Base-by-base conservation (phyloP, 139 green algal genomes). In the Picochlorum sp. region DNA sequence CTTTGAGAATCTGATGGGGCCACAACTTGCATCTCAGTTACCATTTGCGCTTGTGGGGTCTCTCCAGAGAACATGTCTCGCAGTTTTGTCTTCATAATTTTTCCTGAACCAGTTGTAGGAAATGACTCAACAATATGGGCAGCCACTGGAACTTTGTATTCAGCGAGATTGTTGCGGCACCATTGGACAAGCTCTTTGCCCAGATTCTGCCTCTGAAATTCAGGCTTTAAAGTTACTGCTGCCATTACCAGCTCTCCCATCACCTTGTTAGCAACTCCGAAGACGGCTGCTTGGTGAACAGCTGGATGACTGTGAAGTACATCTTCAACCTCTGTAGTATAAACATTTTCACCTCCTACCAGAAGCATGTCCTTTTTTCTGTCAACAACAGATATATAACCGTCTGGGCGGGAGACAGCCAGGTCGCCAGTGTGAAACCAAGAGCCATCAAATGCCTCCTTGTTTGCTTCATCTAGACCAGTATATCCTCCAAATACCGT, bases 361-460 rank as follows among this genome's bases (percentile, higher is more conserved):
- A 89, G 62, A 18, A 89, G 78, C 87, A 95, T 95, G 72, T 95
- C 87, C 65, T 95, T 95, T 59, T 78, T 83, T 8, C 87, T 55
- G 56, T 95, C 87, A 18, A 94, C 81, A 6, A 95, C 81, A 2
- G n/a, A 57, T 24, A 95, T 64, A 72, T 90, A 95, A 31, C 79
- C 79, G 13, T 57, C 37, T 4, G 30, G 2, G 5, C 45, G 22
- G 2, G 78, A 47, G 2, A 40, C 59, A 8, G 77, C 85, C 64
- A 91, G 61, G 65, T 93, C 85, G 2, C 86, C 86, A 8, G 83
- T 91, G 22, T 67, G 30, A 62, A 94, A 91, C 83, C 81, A 94
- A 22, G 64, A 70, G 3, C 58, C 31, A 6, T 53, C 47, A 52
- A 89, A 88, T n/a, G 65, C 58, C 3, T 75, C 75, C 0, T 39